Evolutionary conservation across 805 yeast species (phyloP), one percentile per base, ranked within the genome.

Genomic region (Saccharomycopsis babjevae): DNA sequence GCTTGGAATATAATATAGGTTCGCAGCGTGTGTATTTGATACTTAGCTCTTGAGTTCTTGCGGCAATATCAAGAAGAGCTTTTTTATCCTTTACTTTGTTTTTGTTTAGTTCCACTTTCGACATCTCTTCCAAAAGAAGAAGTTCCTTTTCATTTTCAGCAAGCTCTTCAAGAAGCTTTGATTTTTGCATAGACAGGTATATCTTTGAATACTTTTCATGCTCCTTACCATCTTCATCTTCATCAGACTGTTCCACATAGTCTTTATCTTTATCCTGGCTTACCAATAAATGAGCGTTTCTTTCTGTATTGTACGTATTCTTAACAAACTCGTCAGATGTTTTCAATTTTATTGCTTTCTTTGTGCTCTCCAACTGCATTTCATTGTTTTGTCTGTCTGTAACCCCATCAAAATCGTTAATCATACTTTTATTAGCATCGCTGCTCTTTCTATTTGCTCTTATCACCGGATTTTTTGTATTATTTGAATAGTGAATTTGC

Each of bases 51-150:
- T 63, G 65, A 15, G 65, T 63, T 28, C 59, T 58, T 36, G 40
- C 52, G 7, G 63, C 63, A 54, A 63, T 63, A 18, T 61, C 65
- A n/a, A 63, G 55, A 30, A 63, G 58, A 20, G 61, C 64, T 40
- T 63, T 59, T 30, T 52, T 38, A 34, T 52, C 40, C n/a, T 50
- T 36, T 15, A 20, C n/a, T 59, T 46, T 13, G n/a, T 28, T 16
- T 18, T 56, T n/a, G 36, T 15, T 32, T 18, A 16, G 11, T 15
- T 58, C 65, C 39, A 60, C 59, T 39, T 63, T 59, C 10, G 50
- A 59, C 39, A 60, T 25, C 5, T 62, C 61, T 16, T 54, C 34
- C n/a, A 55, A 11, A 22, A 62, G 57, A 5, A 59, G 61, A 30
- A 18, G 34, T 30, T 60, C 61, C 22, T 42, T 50, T 38, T 60